Conservation (phyloP, 1,139 yeast species). For the Blastobotrys apis region DNA sequence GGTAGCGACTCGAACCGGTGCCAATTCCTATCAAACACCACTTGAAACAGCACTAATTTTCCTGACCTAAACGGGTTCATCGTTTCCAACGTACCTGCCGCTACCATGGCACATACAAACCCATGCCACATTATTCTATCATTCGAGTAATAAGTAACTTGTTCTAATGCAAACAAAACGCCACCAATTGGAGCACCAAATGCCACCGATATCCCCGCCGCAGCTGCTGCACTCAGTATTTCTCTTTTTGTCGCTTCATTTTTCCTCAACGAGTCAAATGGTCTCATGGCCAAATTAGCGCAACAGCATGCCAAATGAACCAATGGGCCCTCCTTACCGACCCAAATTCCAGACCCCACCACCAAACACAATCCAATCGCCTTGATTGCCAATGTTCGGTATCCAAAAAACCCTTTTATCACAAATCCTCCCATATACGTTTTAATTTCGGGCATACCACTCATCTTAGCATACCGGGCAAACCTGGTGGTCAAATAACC, state of each 20-base stretch:
- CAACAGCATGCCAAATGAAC: constrained; percentile 82
- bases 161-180: constrained; percentile 78
- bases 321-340: constrained; percentile 92
- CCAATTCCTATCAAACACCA: constrained; percentile 71
- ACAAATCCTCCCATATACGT: constrained; percentile 59
- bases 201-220: constrained; percentile 91
- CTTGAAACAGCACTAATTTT: constrained; percentile 58
- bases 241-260: constrained; percentile 44
- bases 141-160: constrained; percentile 58
- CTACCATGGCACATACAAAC: constrained; percentile 70
- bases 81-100: constrained; percentile 61
- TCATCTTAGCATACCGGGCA: constrained; percentile 49
- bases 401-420: constrained; percentile 46
- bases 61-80: constrained; percentile 56
- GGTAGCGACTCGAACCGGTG: constrained; percentile 64
- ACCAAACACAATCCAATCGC: constrained; percentile 54
- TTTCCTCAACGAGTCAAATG: constrained; percentile 32
- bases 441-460: constrained; percentile 71
- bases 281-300: constrained; percentile 41
- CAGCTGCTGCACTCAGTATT: constrained; percentile 76
- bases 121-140: constrained; percentile 76
- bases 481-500: constrained; percentile 37
- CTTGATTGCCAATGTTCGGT: constrained; percentile 47
- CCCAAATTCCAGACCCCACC: constrained; percentile 81
- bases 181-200: constrained; percentile 96